These are phyloP conservation scores for Brassica rapa DNA, from an alignment of 345 rosid species.

Conservation along the genomic window DNA sequence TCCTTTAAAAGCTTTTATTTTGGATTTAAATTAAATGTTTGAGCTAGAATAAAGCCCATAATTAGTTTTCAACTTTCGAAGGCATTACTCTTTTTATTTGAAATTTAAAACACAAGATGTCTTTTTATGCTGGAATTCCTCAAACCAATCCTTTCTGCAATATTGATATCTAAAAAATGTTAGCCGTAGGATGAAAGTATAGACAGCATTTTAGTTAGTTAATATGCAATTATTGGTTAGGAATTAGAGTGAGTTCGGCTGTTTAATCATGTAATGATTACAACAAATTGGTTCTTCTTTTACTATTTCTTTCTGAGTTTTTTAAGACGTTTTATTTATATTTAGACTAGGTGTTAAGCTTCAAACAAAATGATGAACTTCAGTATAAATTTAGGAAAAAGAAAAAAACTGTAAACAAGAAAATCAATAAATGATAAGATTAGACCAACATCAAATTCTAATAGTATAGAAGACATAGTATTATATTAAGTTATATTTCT, in stretches of 20 bases:
- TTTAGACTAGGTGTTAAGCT: background rate
- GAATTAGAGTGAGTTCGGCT: conserved; percentile 34
- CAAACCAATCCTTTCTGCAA: conserved; percentile 25
- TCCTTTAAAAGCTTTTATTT: background rate
- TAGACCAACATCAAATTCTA: background rate
- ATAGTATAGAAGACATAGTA: background rate
- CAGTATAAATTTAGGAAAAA: background rate
- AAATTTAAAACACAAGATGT: conserved; percentile 7
- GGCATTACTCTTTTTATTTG: background rate
- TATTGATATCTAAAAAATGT: background rate
- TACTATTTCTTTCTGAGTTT: background rate
- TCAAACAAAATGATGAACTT: background rate
- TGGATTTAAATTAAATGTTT: background rate
- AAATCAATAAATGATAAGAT: background rate
- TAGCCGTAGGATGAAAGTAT: conserved; percentile 12
- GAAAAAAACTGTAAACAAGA: background rate
- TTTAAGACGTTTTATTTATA: background rate
- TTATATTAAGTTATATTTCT: too few relatives aligned
- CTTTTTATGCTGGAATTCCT: conserved; percentile 37
- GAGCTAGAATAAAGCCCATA: background rate
- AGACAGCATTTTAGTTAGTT: conserved; percentile 19
- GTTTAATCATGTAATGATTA: conserved; percentile 27
- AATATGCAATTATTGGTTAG: conserved; percentile 18
- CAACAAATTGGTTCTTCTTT: conserved; percentile 13
- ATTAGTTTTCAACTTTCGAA: background rate